phyloP scores from a whole-genome alignment of 768 basidiomycete genomes.

The Cyathus striatus region DNA sequence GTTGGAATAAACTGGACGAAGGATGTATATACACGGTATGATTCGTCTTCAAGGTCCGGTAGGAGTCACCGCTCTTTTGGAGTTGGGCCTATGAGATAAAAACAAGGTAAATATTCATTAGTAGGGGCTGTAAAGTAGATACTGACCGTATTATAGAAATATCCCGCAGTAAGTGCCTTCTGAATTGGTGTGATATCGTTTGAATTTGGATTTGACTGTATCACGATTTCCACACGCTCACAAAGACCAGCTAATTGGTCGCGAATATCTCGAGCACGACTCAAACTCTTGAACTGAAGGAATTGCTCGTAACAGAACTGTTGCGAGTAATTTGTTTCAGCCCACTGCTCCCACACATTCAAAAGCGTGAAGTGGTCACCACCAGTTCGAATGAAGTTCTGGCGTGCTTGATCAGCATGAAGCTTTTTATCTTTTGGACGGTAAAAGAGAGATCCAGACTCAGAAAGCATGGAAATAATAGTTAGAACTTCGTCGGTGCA shows the following conservation, averaged over 20 bases:
- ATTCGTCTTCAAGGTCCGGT: constrained; percentile 92
- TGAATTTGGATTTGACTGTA: constrained; percentile 83
- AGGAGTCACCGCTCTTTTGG: constrained; percentile 95
- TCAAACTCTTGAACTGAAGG: constrained; percentile 91
- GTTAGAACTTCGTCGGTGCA: constrained; percentile 98
- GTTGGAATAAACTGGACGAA: constrained; percentile 90
- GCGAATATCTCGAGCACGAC: constrained; percentile 92
- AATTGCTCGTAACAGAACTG: constrained; percentile 97
- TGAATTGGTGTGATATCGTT: constrained; percentile 92
- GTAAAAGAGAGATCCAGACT: constrained; percentile 92
- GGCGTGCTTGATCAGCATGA: constrained; percentile 95
- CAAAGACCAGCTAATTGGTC: constrained; percentile 93
- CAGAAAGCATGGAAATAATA: constrained; percentile 95
- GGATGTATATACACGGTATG: constrained; percentile 98
- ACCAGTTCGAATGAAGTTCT: constrained; percentile 93
- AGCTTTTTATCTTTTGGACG: constrained; percentile 98
- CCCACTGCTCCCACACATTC: constrained; percentile 99
- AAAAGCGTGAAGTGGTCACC: constrained; percentile 98
- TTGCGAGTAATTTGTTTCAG: constrained; percentile 94
- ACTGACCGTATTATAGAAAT: constrained; percentile 90
- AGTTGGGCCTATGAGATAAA: constrained; percentile 62
- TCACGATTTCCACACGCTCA: constrained; percentile 93
- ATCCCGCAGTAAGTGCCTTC: constrained; percentile 92
- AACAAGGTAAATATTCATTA: not conserved
- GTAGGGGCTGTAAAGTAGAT: constrained; percentile 2